Evolutionary conservation across 1,139 yeast species (phyloP), one percentile per base, ranked within the genome.

Genomic region (Schwanniomyces etchellsii): DNA sequence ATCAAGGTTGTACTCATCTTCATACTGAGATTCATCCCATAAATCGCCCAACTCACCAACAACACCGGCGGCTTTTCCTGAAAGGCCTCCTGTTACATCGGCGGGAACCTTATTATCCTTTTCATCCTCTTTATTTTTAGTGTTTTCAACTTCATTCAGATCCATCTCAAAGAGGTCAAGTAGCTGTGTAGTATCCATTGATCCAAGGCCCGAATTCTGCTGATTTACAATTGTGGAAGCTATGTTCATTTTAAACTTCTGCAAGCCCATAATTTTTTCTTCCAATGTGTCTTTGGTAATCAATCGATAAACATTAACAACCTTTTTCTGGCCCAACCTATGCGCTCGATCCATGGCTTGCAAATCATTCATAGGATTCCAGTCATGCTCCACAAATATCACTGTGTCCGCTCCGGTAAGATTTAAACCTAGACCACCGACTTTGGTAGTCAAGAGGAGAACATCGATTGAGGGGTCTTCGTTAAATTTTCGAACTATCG

Each of bases 271-370:
- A 40, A 93, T 93, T 60, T 93, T 89, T 51, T 91, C 98, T 55
- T 93, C 99, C 41, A 93, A 66, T 0, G 98, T 91, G 46, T 85
- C 81, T 50, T 88, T 81, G 5, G 99, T 93, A 45, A 93, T 85
- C 44, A 93, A 70, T 46, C 97, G 70, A 51, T 89, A 89, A 12
- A 93, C 98, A 55, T 88, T 86, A 28, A 93, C 99, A 23, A 91
- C 96, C 53, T 89, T 91, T 64, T 88, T 88, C 59, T 93, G 99
- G 4, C 99, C 99, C 43, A 93, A 77, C 55, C 99, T 74, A 57
- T 93, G 99, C 0, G 98, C 98, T 50, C 99, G 73, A 54, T 93
- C 99, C 99, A 93, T 93, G 0, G 99, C 99, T 55, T 93, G 99
- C 37, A 93, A 67, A 64, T 93, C 99, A 51, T 88, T 91, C 99